A percentile compares a stretch with the other conserved stretches of the same genome.
phyloP scores from a whole-genome alignment of 139 green algal genomes.

The Chlamydomonas asymmetrica region DNA sequence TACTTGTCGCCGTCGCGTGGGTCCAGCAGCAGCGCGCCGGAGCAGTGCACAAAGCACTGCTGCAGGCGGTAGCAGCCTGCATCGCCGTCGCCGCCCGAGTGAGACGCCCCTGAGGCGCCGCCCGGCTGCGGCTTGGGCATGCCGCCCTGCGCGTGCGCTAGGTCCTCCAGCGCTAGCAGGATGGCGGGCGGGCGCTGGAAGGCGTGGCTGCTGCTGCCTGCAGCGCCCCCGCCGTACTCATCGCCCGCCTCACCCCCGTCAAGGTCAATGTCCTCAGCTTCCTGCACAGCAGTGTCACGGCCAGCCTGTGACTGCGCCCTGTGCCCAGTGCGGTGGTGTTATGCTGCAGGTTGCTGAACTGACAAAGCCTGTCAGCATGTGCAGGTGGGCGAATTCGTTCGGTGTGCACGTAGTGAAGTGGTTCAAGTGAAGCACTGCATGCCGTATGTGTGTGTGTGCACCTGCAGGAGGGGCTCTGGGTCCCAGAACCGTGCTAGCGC shows the following conservation, averaged over 20 bases:
- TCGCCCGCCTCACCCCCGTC: constrained; percentile 41
- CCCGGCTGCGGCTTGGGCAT: background rate
- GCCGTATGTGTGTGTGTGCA: too few species aligned
- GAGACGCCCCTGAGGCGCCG: background rate
- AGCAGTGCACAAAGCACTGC: constrained; percentile 72
- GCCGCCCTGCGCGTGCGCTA: background rate
- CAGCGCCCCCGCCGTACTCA: too few species aligned
- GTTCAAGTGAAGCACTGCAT: too few species aligned
- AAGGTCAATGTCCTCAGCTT: constrained; percentile 54
- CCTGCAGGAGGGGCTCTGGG: background rate
- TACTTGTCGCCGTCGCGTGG: constrained; percentile 53
- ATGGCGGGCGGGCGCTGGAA: constrained; percentile 47
- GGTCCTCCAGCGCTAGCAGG: constrained; percentile 71
- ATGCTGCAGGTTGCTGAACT: background rate
- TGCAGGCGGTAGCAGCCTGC: constrained; percentile 59
- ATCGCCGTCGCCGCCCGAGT: constrained; percentile 39
- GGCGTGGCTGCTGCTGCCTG: too few species aligned
- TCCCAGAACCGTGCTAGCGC: constrained; percentile 13
- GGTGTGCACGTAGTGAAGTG: too few species aligned
- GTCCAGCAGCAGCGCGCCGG: constrained; percentile 82
- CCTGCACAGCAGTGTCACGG: too few species aligned
- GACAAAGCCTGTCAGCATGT: constrained; percentile 47
- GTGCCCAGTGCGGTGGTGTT: background rate
- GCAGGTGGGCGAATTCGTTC: constrained; percentile 28
- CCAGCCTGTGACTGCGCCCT: too few species aligned